phyloP scores from a whole-genome alignment of 805 yeast species.

The Sugiyamaella mastotermitis region DNA sequence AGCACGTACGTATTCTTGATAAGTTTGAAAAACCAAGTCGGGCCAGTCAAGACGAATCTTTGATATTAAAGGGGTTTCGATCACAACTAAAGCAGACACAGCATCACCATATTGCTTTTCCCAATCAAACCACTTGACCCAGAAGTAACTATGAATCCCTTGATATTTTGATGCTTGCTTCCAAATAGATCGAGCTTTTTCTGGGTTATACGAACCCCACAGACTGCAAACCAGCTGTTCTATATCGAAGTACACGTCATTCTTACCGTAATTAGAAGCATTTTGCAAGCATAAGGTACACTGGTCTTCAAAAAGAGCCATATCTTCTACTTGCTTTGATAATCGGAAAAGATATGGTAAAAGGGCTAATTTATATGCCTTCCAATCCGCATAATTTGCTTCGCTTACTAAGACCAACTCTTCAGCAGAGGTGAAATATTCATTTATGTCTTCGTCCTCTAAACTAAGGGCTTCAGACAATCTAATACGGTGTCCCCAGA shows the following conservation, averaged over 20 bases:
- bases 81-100: conserved; percentile 25
- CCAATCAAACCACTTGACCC: conserved; percentile 42
- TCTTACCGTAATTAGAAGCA: neutral
- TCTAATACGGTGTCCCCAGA: conserved; percentile 23
- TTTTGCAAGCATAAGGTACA: neutral
- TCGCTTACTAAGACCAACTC: too few species aligned
- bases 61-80: conserved; percentile 30
- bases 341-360: neutral
- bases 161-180: conserved; percentile 26
- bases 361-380: conserved; percentile 1
- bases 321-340: neutral
- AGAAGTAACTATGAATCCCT: conserved; percentile 37
- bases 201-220: too few species aligned
- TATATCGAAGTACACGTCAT: conserved; percentile 21
- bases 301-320: neutral
- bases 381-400: conserved; percentile 10
- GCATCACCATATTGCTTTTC: conserved; percentile 31
- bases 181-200: conserved; percentile 27
- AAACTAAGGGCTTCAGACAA: conserved; percentile 4
- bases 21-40: conserved; percentile 42
- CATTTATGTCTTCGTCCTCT: conserved; percentile 2
- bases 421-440: neutral
- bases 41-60: conserved; percentile 39
- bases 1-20: conserved; percentile 34
- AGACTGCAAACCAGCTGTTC: conserved; percentile 37